Conservation (phyloP, 164 flowering plant genomes). For the Sextonia rubra region DNA sequence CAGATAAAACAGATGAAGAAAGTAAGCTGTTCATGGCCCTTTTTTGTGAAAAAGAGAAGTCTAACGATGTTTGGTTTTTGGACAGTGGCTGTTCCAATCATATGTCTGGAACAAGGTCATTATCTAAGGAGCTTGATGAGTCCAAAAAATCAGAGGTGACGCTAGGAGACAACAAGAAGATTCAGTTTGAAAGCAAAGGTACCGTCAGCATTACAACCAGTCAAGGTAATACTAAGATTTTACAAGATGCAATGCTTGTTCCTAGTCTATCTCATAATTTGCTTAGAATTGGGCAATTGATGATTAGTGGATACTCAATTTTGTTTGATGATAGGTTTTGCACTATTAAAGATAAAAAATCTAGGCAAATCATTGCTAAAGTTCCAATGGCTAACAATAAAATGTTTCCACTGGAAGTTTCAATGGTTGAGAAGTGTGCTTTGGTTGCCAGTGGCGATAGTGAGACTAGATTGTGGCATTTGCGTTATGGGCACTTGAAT, state of each 20-base stretch:
- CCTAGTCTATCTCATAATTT: neutral
- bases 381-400: neutral
- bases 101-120: neutral
- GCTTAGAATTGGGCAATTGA: too few relatives aligned
- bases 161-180: slow-evolving; percentile 1
- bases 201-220: neutral
- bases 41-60: neutral
- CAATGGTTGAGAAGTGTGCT: neutral
- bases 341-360: slow-evolving; percentile 1
- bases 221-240: neutral
- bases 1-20: neutral
- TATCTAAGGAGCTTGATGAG: slow-evolving; percentile 2
- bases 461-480: slow-evolving; percentile 1
- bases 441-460: neutral
- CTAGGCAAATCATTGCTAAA: neutral
- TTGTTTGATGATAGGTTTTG: neutral
- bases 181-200: slow-evolving; percentile 1
- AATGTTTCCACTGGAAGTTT: neutral
- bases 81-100: neutral
- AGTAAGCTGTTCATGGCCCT: neutral
- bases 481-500: neutral
- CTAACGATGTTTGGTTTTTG: too few relatives aligned
- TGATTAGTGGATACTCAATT: slow-evolving; percentile 2
- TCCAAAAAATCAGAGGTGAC: neutral
- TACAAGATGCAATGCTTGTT: neutral